Percentiles rank a stretch among this genome's conserved stretches.
Evolutionary conservation across 2,329 filamentous ascomycete genomes (phyloP).

Genomic region (Botryotinia convoluta): DNA sequence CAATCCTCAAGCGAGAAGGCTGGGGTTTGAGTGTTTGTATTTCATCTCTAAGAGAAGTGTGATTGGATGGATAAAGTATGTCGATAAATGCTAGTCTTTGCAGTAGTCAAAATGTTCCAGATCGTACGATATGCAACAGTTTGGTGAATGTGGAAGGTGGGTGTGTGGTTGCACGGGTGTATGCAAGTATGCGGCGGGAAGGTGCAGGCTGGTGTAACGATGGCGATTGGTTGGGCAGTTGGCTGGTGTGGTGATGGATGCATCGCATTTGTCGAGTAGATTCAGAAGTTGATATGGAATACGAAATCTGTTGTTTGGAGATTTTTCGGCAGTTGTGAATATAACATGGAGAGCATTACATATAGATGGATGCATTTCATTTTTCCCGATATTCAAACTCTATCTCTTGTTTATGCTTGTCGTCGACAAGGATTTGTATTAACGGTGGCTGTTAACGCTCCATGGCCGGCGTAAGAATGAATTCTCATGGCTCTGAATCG

Average conservation of each 20-base stretch:
- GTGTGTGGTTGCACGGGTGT: neutral
- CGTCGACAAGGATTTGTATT: neutral
- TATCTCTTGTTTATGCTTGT: neutral
- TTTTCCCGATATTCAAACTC: neutral
- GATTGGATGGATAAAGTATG: neutral
- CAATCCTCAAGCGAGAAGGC: neutral
- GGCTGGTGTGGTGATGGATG: neutral
- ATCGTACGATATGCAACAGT: slow-evolving; percentile 4
- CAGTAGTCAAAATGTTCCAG: slow-evolving; percentile 1
- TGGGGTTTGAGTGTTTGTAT: neutral
- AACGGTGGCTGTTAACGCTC: neutral
- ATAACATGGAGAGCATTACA: neutral
- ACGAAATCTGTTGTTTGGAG: neutral
- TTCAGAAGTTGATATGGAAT: neutral
- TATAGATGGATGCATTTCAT: neutral
- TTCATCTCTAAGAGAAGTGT: neutral
- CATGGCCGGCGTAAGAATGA: too few relatives aligned
- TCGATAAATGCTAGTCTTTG: neutral
- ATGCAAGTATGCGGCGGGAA: slow-evolving; percentile 2
- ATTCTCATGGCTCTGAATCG: neutral
- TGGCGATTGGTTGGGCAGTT: neutral
- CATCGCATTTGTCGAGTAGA: neutral
- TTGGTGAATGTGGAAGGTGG: neutral
- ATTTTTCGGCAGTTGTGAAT: neutral
- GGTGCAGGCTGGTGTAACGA: neutral